Base-by-base conservation (phyloP, 345 rosid species). In the Ricinus communis region DNA sequence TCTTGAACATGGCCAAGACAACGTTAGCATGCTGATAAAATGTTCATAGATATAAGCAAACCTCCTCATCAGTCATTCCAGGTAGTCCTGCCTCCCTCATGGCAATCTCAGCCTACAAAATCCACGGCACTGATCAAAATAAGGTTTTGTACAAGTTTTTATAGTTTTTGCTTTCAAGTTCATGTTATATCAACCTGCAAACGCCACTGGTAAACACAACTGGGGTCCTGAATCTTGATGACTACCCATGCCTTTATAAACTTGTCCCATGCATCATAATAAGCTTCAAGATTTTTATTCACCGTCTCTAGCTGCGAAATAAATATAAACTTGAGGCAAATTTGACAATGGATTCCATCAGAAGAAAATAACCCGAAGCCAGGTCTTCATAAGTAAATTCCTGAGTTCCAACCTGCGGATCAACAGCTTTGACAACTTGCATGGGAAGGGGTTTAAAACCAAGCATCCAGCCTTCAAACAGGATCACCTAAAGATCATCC, bases 391-490 rank as follows among this genome's bases (percentile, higher is more conserved):
- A 60, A 25, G 53, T 53, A 51, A 58, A 12, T 19, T 41, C 15
- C 15, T 3, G 62, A 56, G 56, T 47, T 31, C 67, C 55, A 66
- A 95, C 99, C 97, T 91, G 99, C 8, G 92, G 91, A 77, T 93
- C 96, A 65, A 96, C 89, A 31, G 91, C 87, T 83, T 68, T 79
- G 68, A 89, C 91, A 50, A 56, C 84, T 65, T 89, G 90, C 9
- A 52, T 24, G 0, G 97, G 88, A 77, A 84, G 73, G 11, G 98
- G 96, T 66, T 85, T 93, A 76, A 96, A 96, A 55, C 99, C 98
- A 57, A 89, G 98, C 98, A 96, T 93, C 99, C 99, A 96, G 46
- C 98, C 99, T 80, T 96, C 99, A 53, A 86, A 96, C 52, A 96
- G 82, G 73, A 93, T 76, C 71, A 83, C 98, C 98, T 90, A 71